Evolutionary conservation across 169 alveolate species (phyloP).

Genomic region (Plasmodium yoelii): DNA sequence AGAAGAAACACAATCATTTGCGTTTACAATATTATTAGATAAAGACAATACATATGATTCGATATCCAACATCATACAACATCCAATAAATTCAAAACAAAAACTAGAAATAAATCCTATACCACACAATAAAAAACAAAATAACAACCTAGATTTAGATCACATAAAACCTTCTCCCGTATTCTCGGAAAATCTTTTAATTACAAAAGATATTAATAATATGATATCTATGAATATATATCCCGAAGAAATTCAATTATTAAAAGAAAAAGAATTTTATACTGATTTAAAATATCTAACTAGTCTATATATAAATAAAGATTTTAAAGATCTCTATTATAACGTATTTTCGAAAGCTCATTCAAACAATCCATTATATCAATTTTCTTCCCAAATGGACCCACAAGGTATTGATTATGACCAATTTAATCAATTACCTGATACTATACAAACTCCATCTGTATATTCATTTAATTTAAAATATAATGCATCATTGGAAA

Average conservation of each 20-base stretch:
- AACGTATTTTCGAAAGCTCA: slow-evolving; percentile 21
- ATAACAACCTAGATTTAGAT: not conserved
- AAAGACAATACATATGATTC: no score
- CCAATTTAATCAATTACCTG: not conserved
- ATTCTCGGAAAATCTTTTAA: not conserved
- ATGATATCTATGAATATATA: not conserved
- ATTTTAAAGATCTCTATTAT: slow-evolving; percentile 23
- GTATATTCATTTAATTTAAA: not conserved
- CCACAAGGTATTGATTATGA: slow-evolving; percentile 17
- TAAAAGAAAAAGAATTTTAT: slow-evolving; percentile 5
- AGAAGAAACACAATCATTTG: no score
- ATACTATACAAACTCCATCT: not conserved
- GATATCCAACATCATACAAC: no score
- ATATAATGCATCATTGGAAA: slow-evolving; percentile 21
- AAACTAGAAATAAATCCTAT: not conserved
- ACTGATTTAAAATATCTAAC: slow-evolving; percentile 8
- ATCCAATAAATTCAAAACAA: slow-evolving; percentile 5
- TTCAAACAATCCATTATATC: slow-evolving; percentile 21
- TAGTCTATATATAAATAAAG: slow-evolving; percentile 24
- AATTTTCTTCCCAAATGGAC: slow-evolving; percentile 2
- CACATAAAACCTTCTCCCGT: not conserved
- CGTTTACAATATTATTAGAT: no score
- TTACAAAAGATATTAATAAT: not conserved
- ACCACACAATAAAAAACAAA: not conserved
- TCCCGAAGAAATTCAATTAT: slow-evolving; percentile 20